Percentiles rank a stretch among this genome's conserved stretches.
These are phyloP conservation scores for Quercus variabilis DNA, from an alignment of 306 rosid genomes.

Conservation along the genomic window DNA sequence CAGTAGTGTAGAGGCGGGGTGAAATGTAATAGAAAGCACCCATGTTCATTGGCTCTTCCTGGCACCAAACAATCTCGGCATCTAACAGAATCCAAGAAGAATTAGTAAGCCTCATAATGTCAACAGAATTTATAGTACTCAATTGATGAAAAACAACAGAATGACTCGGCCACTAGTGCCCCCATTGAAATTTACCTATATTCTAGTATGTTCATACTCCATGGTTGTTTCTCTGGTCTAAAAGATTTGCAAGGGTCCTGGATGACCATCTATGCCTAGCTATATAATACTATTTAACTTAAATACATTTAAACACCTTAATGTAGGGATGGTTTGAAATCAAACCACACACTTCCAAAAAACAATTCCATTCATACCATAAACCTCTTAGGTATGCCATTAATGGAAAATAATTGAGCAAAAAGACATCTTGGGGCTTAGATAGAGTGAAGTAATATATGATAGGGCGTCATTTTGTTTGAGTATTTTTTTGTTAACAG, in stretches of 20 bases:
- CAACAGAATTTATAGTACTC: neutral
- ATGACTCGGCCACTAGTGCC: neutral
- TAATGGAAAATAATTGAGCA: too few relatives aligned
- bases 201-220: neutral
- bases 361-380: too few relatives aligned
- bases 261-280: neutral
- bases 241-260: neutral
- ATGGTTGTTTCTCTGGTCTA: neutral
- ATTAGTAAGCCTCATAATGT: conserved; percentile 8
- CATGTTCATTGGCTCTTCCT: conserved; percentile 99
- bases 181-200: neutral
- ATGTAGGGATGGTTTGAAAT: too few relatives aligned
- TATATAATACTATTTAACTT: neutral
- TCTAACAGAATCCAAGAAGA: conserved; percentile 42
- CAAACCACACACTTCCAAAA: too few relatives aligned
- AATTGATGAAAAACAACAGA: neutral
- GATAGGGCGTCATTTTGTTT: too few relatives aligned
- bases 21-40: conserved; percentile 73
- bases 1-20: conserved; percentile 71
- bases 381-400: too few relatives aligned
- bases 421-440: too few relatives aligned
- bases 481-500: too few relatives aligned
- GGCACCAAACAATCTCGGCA: conserved; percentile 97
- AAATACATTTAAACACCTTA: too few relatives aligned
- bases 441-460: too few relatives aligned